These are phyloP conservation scores for Psilocybe cubensis DNA, from an alignment of 768 basidiomycete species.

Conservation along the genomic window DNA sequence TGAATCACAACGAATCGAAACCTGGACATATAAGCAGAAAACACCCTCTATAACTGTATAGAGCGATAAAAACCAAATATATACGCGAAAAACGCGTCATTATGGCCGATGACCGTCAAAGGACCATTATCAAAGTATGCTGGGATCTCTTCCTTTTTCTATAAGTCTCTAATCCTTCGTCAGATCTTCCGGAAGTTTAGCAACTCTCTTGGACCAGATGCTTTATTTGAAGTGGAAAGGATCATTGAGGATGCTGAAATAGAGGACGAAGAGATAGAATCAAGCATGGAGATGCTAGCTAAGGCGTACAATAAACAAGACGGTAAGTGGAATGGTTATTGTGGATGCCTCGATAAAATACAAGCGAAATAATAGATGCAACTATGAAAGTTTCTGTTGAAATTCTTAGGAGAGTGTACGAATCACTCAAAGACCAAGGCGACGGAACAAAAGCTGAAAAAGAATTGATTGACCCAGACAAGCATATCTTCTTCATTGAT, in stretches of 20 bases:
- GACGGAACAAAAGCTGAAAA: conserved; percentile 51
- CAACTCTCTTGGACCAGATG: conserved; percentile 83
- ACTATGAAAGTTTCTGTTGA: conserved; percentile 79
- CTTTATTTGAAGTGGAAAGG: conserved; percentile 69
- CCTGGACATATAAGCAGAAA: too few species aligned
- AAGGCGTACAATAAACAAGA: conserved; percentile 91
- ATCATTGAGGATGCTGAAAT: conserved; percentile 77
- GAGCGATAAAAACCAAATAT: not conserved
- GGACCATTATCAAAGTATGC: conserved; percentile 50
- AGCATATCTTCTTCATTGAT: conserved; percentile 81
- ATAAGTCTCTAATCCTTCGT: not conserved
- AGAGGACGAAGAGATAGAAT: conserved; percentile 67
- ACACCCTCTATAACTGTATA: not conserved
- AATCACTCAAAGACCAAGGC: conserved; percentile 70
- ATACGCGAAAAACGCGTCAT: conserved; percentile 10
- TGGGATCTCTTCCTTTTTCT: not conserved
- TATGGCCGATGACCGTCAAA: conserved; percentile 52
- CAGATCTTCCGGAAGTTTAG: conserved; percentile 90
- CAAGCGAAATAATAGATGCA: conserved; percentile 54
- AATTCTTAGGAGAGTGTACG: conserved; percentile 74
- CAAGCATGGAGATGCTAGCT: conserved; percentile 78
- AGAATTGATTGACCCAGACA: conserved; percentile 77
- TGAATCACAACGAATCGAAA: too few species aligned
- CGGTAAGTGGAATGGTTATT: conserved; percentile 44
- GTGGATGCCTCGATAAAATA: not conserved